These are phyloP conservation scores for Crucibulum laeve DNA, from an alignment of 768 basidiomycete genomes.

Conservation along the genomic window DNA sequence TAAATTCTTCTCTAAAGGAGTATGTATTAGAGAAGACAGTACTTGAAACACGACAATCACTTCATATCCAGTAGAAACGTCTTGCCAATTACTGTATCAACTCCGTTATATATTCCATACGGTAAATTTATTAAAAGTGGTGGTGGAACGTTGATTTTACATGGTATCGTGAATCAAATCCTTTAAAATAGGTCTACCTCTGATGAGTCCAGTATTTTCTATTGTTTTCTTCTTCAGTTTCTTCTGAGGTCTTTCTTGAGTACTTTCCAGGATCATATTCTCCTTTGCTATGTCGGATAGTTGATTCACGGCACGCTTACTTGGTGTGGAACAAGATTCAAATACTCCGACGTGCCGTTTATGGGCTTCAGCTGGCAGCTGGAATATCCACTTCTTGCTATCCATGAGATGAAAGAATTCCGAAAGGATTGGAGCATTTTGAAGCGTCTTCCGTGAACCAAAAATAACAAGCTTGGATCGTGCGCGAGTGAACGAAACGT, in stretches of 20 bases:
- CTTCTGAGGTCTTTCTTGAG: constrained; percentile 26
- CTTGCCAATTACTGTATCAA: too few relatives aligned
- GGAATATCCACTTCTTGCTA: constrained; percentile 63
- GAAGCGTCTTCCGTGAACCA: constrained; percentile 79
- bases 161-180: constrained; percentile 48
- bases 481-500: constrained; percentile 94
- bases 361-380: constrained; percentile 52
- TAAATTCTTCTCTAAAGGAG: too few relatives aligned
- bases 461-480: constrained; percentile 87
- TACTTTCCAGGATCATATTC: constrained; percentile 6
- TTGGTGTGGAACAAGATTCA: constrained; percentile 15
- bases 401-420: constrained; percentile 82
- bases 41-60: too few relatives aligned
- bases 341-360: constrained; percentile 34
- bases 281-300: constrained; percentile 6
- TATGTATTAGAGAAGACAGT: too few relatives aligned
- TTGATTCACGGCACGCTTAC: constrained; percentile 8
- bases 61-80: too few relatives aligned
- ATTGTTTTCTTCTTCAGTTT: constrained; percentile 25
- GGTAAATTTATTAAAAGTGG: too few relatives aligned
- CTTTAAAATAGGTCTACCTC: constrained; percentile 53
- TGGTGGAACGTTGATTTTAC: too few relatives aligned
- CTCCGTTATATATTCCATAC: too few relatives aligned
- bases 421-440: constrained; percentile 51
- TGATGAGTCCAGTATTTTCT: constrained; percentile 40